Conservation (phyloP, 805 yeast species). For the Candida namnaoensis region DNA sequence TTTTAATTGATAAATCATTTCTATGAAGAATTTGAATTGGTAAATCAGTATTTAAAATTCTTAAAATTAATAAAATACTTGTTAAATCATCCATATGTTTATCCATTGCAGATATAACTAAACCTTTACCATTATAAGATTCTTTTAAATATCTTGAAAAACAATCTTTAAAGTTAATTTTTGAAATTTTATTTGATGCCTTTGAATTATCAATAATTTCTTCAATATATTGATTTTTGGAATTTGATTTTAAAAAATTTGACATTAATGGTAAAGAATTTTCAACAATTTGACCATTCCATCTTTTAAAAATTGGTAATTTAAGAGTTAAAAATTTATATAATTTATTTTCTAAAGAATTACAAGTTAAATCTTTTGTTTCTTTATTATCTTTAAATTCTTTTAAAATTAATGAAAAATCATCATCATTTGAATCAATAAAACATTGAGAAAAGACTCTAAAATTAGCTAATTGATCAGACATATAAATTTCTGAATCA, state of each 20-base stretch:
- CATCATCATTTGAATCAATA: constrained; percentile 3
- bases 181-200: not conserved
- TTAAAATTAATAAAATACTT: constrained; percentile 32
- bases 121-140: constrained; percentile 27
- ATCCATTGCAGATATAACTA: constrained; percentile 28
- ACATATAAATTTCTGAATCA: constrained; percentile 14
- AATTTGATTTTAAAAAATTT: constrained; percentile 3
- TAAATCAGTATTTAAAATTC: constrained; percentile 23
- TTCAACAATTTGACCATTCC: constrained; percentile 24
- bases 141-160: constrained; percentile 17
- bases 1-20: constrained; percentile 24
- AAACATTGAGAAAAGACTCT: constrained; percentile 20
- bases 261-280: constrained; percentile 8
- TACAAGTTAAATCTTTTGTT: constrained; percentile 8
- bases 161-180: constrained; percentile 2
- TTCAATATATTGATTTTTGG: not conserved
- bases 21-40: constrained; percentile 34
- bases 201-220: not conserved
- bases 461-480: constrained; percentile 14
- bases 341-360: constrained; percentile 23
- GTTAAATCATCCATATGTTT: constrained; percentile 22
- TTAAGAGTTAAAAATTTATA: constrained; percentile 33
- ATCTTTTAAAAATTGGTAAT: constrained; percentile 30
- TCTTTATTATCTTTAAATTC: not conserved
- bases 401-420: no score